A percentile compares a stretch with the other conserved stretches of the same genome.
These are phyloP conservation scores for Claviceps sp. DNA, from an alignment of 2,329 filamentous ascomycete species.

Conservation along the genomic window DNA sequence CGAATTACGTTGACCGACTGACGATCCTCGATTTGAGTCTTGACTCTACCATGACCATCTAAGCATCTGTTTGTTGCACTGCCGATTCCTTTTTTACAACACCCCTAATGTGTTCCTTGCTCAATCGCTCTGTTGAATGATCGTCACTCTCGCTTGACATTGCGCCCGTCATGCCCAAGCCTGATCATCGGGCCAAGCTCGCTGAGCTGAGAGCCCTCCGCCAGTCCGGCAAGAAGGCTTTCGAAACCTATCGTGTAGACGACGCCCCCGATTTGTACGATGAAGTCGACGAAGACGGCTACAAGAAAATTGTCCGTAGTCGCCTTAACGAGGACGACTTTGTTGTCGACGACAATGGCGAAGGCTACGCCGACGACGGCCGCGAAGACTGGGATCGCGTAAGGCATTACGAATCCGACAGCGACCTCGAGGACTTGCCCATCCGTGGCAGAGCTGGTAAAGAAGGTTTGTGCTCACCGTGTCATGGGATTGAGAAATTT, in stretches of 20 bases:
- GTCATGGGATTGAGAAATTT: slow-evolving; percentile 1
- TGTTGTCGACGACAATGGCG: slow-evolving; percentile 95
- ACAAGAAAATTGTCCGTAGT: slow-evolving; percentile 87
- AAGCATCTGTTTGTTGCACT: background rate
- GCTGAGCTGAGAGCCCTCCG: slow-evolving; percentile 77
- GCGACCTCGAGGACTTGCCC: slow-evolving; percentile 35
- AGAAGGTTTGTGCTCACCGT: slow-evolving; percentile 27
- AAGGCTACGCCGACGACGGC: slow-evolving; percentile 92
- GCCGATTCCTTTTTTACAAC: background rate
- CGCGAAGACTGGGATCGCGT: slow-evolving; percentile 85
- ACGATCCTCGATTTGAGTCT: background rate
- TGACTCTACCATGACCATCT: background rate
- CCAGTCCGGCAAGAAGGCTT: slow-evolving; percentile 79
- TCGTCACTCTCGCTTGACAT: slow-evolving; percentile 7
- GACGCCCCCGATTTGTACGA: slow-evolving; percentile 83
- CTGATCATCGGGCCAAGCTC: slow-evolving; percentile 36
- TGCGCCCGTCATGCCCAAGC: slow-evolving; percentile 22
- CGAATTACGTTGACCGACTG: background rate
- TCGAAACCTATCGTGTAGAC: slow-evolving; percentile 75
- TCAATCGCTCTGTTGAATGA: slow-evolving; percentile 3
- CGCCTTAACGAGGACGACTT: slow-evolving; percentile 92
- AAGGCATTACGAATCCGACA: slow-evolving; percentile 57
- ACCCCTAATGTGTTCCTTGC: background rate
- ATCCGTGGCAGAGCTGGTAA: slow-evolving; percentile 36
- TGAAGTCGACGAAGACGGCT: slow-evolving; percentile 90